Percentiles rank a stretch among this genome's conserved stretches.
These are phyloP conservation scores for Theileria annulata DNA, from an alignment of 169 alveolate genomes.

Conservation along the genomic window DNA sequence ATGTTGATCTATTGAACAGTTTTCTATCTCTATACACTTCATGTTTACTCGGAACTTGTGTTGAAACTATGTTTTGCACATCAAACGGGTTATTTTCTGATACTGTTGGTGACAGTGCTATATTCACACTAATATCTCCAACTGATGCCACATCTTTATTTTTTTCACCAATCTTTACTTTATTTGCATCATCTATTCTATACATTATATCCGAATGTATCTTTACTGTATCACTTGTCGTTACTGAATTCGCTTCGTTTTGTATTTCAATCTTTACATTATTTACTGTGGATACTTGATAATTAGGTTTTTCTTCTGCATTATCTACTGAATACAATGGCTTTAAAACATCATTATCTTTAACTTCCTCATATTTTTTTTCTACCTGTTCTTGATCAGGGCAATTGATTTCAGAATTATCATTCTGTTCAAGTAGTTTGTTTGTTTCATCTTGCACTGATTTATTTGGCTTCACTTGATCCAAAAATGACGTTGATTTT, in stretches of 20 bases:
- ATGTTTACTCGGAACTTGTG: background rate
- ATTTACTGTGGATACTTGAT: background rate
- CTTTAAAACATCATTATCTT: background rate
- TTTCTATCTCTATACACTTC: background rate
- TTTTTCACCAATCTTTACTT: background rate
- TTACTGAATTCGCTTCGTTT: background rate
- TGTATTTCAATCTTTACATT: background rate
- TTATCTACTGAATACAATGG: background rate
- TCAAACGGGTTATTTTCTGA: background rate
- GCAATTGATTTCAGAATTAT: background rate
- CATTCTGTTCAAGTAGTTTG: background rate
- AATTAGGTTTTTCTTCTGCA: background rate
- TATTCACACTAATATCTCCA: background rate
- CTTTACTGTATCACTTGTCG: background rate
- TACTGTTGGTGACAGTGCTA: background rate
- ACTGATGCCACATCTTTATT: background rate
- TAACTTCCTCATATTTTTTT: background rate
- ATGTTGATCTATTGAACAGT: background rate
- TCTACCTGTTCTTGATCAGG: background rate
- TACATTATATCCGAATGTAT: background rate
- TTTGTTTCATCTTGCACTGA: background rate
- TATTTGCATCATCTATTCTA: background rate
- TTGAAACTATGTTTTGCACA: background rate
- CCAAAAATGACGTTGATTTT: background rate
- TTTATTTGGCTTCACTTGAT: background rate